phyloP scores from a whole-genome alignment of 2,329 filamentous ascomycete genomes.

The Fusarium scirpi region DNA sequence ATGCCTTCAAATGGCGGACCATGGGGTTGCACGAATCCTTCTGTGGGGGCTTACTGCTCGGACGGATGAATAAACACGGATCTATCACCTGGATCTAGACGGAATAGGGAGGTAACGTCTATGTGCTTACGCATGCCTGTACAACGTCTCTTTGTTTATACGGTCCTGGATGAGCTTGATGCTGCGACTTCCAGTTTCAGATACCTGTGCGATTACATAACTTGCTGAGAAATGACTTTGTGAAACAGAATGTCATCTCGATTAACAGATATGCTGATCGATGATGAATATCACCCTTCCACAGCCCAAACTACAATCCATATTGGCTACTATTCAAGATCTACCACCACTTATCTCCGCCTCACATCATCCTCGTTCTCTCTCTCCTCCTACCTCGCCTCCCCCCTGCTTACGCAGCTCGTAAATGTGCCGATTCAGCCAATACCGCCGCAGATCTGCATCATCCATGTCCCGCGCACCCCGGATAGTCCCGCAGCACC shows the following conservation, averaged over 20 bases:
- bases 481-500: slow-evolving; percentile 6
- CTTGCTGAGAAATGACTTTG: not conserved
- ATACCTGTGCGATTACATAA: not conserved
- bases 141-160: not conserved
- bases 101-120: not conserved
- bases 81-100: not conserved
- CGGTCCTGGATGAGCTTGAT: not conserved
- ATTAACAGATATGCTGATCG: not conserved
- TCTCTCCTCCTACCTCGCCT: not conserved
- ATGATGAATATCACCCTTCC: not conserved
- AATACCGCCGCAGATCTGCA: not conserved
- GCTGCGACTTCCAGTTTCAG: not conserved
- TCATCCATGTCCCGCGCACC: slow-evolving; percentile 4
- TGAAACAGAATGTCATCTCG: not conserved
- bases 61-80: not conserved
- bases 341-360: not conserved
- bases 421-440: slow-evolving; percentile 1
- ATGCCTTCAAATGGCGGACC: not conserved
- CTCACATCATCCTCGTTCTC: not conserved
- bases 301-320: not conserved
- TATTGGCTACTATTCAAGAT: not conserved
- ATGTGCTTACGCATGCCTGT: not conserved
- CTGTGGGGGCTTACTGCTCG: not conserved
- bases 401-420: not conserved
- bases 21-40: not conserved